phyloP scores from a whole-genome alignment of 345 rosid species.

The Eucalyptus pauciflora region DNA sequence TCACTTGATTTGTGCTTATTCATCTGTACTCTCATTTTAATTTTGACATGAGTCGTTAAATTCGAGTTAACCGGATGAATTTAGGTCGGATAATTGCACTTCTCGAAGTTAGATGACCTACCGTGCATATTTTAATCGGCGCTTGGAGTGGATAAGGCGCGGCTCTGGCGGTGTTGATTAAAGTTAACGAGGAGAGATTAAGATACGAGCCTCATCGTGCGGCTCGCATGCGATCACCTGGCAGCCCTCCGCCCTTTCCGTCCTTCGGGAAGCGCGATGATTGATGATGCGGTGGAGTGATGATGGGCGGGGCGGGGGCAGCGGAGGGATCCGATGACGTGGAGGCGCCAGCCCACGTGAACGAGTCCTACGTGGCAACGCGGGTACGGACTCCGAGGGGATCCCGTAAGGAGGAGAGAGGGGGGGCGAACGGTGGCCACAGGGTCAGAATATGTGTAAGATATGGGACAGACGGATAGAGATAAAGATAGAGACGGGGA shows the following conservation, averaged over 20 bases:
- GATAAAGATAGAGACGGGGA: not conserved
- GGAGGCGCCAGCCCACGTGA: not conserved
- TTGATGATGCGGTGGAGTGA: not conserved
- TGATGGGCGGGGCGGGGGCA: not conserved
- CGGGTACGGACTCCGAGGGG: not conserved
- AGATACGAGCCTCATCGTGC: not conserved
- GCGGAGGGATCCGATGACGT: not conserved
- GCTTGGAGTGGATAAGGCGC: not conserved
- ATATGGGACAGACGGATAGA: not conserved
- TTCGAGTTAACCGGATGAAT: not conserved
- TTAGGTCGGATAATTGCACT: rapidly evolving
- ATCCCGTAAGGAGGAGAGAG: not conserved
- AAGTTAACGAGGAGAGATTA: not conserved
- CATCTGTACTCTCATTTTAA: rapidly evolving
- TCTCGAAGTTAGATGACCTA: not conserved
- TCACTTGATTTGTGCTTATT: no score
- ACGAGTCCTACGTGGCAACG: not conserved
- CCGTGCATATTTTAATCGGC: not conserved
- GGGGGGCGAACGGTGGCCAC: not conserved
- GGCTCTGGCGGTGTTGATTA: not conserved
- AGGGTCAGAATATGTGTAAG: not conserved
- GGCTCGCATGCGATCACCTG: not conserved
- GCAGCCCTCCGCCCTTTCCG: not conserved
- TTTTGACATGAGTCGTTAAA: no score
- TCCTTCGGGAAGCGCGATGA: not conserved